Percentiles rank a stretch among this genome's conserved stretches.
Evolutionary conservation across 495 filamentous ascomycete species (phyloP).

Genomic region (Xylaria scruposa): DNA sequence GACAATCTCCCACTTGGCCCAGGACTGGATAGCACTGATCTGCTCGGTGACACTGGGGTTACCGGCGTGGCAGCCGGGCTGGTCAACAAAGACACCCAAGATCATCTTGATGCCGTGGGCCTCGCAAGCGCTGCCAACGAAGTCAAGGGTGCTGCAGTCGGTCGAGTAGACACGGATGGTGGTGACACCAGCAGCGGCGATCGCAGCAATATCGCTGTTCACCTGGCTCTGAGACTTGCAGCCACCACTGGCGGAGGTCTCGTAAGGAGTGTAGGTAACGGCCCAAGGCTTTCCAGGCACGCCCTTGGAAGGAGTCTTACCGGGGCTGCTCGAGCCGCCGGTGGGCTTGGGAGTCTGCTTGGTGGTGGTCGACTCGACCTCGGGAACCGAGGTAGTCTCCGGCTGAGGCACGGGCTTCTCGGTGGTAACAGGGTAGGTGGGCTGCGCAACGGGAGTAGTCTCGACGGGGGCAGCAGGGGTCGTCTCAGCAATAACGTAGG

Average conservation of each 20-base stretch:
- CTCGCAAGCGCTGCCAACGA: slow-evolving; percentile 69
- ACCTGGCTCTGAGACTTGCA: slow-evolving; percentile 75
- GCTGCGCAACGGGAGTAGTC: slow-evolving; percentile 30
- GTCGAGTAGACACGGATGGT: slow-evolving; percentile 89
- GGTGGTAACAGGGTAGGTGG: slow-evolving; percentile 24
- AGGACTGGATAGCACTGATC: slow-evolving; percentile 71
- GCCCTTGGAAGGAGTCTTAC: slow-evolving; percentile 30
- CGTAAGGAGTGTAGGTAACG: slow-evolving; percentile 93
- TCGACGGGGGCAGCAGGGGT: neutral
- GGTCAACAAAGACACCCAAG: slow-evolving; percentile 82
- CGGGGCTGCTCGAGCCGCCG: slow-evolving; percentile 17
- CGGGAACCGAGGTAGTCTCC: slow-evolving; percentile 25
- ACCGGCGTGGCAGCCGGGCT: slow-evolving; percentile 60
- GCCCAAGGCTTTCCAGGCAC: slow-evolving; percentile 70
- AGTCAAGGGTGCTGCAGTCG: slow-evolving; percentile 82
- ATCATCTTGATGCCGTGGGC: slow-evolving; percentile 75
- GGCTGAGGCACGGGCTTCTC: slow-evolving; percentile 28
- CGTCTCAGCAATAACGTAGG: slow-evolving; percentile 21
- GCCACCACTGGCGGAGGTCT: slow-evolving; percentile 47
- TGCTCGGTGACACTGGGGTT: slow-evolving; percentile 65
- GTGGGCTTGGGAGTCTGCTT: slow-evolving; percentile 32
- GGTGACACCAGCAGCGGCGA: slow-evolving; percentile 76
- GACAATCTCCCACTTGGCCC: slow-evolving; percentile 78
- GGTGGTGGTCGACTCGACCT: slow-evolving; percentile 34
- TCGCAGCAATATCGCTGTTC: slow-evolving; percentile 67